Percentiles rank a stretch among this genome's conserved stretches.
phyloP scores from a whole-genome alignment of 208 protist species.

The Strigomonas galati region DNA sequence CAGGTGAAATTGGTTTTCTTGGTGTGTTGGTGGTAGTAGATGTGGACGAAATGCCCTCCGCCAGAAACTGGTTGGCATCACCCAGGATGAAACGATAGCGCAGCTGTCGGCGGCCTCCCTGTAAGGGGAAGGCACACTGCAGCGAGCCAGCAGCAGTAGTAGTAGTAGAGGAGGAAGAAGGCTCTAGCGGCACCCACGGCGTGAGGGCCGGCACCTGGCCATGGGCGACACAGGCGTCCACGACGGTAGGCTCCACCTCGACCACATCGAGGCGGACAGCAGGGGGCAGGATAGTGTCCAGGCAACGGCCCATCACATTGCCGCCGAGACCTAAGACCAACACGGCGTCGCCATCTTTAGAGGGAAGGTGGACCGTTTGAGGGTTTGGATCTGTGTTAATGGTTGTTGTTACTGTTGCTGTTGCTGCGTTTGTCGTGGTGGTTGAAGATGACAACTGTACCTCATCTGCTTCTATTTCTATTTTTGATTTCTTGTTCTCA shows the following conservation, averaged over 20 bases:
- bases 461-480: too few relatives aligned
- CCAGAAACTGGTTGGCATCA: constrained; percentile 52
- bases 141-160: not conserved
- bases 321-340: constrained; percentile 74
- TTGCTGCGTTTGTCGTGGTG: too few relatives aligned
- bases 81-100: constrained; percentile 41
- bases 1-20: not conserved
- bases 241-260: constrained; percentile 71
- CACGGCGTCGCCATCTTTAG: constrained; percentile 27
- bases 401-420: not conserved
- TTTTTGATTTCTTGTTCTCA: not conserved
- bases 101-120: constrained; percentile 9
- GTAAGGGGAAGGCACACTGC: not conserved
- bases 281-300: constrained; percentile 44
- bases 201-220: constrained; percentile 34
- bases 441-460: too few relatives aligned
- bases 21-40: not conserved
- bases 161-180: not conserved
- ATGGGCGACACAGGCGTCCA: constrained; percentile 44
- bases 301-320: constrained; percentile 74
- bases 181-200: not conserved
- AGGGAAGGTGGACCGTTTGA: constrained; percentile 20
- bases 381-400: not conserved
- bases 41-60: too few relatives aligned
- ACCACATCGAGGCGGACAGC: constrained; percentile 62